Conservation (phyloP, 805 yeast genomes). For the Nakazawaea ambrosiae region DNA sequence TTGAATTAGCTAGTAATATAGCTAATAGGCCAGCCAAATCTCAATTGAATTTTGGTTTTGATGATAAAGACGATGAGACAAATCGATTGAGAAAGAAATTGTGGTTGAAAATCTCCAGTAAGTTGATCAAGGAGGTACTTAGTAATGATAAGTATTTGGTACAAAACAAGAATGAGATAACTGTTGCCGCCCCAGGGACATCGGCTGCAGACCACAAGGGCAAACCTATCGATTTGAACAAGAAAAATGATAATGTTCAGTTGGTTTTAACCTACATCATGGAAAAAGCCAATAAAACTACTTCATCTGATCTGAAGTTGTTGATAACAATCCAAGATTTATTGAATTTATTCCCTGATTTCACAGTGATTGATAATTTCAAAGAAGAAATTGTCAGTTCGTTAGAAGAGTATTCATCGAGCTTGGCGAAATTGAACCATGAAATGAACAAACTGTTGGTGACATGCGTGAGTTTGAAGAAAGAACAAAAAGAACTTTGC, state of each 20-base stretch:
- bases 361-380: slow-evolving; percentile 72
- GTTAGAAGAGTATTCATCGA: slow-evolving; percentile 64
- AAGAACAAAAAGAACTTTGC: slow-evolving; percentile 46
- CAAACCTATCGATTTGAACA: slow-evolving; percentile 23
- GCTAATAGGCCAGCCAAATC: slow-evolving; percentile 46
- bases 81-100: slow-evolving; percentile 51
- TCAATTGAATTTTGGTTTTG: slow-evolving; percentile 30
- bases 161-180: slow-evolving; percentile 10
- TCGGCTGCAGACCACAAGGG: slow-evolving; percentile 11
- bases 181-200: too few species aligned
- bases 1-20: slow-evolving; percentile 49
- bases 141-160: slow-evolving; percentile 20
- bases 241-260: slow-evolving; percentile 20
- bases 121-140: slow-evolving; percentile 32
- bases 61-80: slow-evolving; percentile 27
- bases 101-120: slow-evolving; percentile 63
- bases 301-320: neutral
- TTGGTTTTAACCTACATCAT: slow-evolving; percentile 28
- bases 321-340: slow-evolving; percentile 69
- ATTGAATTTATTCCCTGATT: slow-evolving; percentile 78
- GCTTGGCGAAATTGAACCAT: slow-evolving; percentile 54
- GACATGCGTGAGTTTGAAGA: slow-evolving; percentile 51
- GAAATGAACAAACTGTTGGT: slow-evolving; percentile 72
- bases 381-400: slow-evolving; percentile 78
- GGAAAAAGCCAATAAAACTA: slow-evolving; percentile 31